A percentile compares a stretch with the other conserved stretches of the same genome.
These are phyloP conservation scores for Trypanosoma theileri DNA, from an alignment of 208 protist species.

Conservation along the genomic window DNA sequence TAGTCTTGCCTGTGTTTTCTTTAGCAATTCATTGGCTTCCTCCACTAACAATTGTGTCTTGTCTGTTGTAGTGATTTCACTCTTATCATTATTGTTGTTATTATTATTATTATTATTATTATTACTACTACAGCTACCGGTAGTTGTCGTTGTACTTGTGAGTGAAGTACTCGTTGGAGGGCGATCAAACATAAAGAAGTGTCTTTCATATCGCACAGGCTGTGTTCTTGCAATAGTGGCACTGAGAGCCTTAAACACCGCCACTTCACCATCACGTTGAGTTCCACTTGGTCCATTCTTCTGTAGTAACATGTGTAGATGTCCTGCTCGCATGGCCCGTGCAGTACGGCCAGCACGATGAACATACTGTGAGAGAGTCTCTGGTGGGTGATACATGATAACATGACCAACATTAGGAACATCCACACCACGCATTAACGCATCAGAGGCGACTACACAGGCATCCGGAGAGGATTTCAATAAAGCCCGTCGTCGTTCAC, in stretches of 20 bases:
- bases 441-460: conserved; percentile 84
- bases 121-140: neutral
- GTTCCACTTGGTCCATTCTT: conserved; percentile 66
- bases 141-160: neutral
- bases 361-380: conserved; percentile 94
- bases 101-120: neutral
- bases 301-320: conserved; percentile 78
- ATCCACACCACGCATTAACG: conserved; percentile 91
- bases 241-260: conserved; percentile 57
- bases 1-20: conserved; percentile 25
- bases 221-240: conserved; percentile 52
- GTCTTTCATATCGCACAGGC: conserved; percentile 71
- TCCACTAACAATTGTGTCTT: conserved; percentile 23
- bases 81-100: neutral
- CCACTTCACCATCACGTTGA: conserved; percentile 73
- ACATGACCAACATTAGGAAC: conserved; percentile 84
- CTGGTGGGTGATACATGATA: conserved; percentile 89
- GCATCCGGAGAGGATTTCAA: conserved; percentile 41
- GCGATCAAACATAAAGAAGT: conserved; percentile 78
- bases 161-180: conserved; percentile 23
- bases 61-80: neutral
- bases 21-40: conserved; percentile 28
- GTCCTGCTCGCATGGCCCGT: conserved; percentile 86
- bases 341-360: conserved; percentile 96
- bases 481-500: conserved; percentile 70